Evolutionary conservation across 2,329 filamentous ascomycete species (phyloP).

Genomic region (Rhynchosporium secalis): DNA sequence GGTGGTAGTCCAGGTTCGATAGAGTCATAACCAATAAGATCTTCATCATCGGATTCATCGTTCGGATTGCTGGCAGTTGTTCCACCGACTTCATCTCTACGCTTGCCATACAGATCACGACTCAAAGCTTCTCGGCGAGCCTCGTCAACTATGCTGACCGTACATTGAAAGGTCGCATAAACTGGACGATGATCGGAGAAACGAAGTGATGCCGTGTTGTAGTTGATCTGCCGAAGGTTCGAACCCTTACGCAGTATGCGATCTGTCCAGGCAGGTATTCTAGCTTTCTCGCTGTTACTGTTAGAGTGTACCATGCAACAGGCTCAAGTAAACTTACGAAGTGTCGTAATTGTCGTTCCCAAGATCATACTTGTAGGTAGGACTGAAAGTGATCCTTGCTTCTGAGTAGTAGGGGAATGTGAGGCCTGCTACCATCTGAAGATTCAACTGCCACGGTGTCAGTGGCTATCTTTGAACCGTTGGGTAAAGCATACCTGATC

Average conservation of each 20-base stretch:
- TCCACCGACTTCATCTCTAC: constrained; percentile 65
- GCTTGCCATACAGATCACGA: constrained; percentile 69
- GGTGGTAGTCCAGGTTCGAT: constrained; percentile 75
- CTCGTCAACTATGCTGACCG: constrained; percentile 79
- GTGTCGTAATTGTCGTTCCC: constrained; percentile 88
- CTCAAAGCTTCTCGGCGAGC: constrained; percentile 69
- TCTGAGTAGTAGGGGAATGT: constrained; percentile 93
- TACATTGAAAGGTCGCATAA: constrained; percentile 84
- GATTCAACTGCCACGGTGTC: constrained; percentile 62
- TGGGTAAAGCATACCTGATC: constrained; percentile 66
- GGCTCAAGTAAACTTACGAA: constrained; percentile 57
- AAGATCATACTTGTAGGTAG: constrained; percentile 94
- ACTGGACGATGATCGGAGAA: constrained; percentile 98
- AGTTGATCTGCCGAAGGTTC: constrained; percentile 79
- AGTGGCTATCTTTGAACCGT: neutral
- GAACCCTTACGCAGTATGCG: constrained; percentile 84
- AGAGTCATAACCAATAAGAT: constrained; percentile 76
- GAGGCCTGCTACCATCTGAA: constrained; percentile 92
- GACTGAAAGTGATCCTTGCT: constrained; percentile 80
- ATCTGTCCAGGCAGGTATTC: constrained; percentile 97
- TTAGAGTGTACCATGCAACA: neutral
- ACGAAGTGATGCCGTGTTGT: constrained; percentile 76
- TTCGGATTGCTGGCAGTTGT: constrained; percentile 59
- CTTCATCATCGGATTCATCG: constrained; percentile 72
- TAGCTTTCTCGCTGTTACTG: constrained; percentile 73